Evolutionary conservation across 2,329 filamentous ascomycete genomes (phyloP), one percentile per base, ranked within the genome.

Genomic region (Aspergillus jensenii): DNA sequence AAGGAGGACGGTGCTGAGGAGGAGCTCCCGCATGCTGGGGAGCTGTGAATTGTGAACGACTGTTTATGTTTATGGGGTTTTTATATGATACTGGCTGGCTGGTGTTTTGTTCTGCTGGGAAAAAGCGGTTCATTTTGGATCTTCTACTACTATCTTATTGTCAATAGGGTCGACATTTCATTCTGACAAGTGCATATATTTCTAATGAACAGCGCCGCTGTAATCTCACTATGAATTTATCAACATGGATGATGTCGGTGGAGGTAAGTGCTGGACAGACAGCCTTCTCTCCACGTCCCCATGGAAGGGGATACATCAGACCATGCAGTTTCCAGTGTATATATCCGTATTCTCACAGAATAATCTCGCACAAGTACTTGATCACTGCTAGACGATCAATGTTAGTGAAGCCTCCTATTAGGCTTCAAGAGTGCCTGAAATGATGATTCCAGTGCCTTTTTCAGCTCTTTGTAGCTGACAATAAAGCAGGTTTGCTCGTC

Each of bases 401-500:
- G 14, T 64, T 64, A 76, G 59, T 73, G 71, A 62, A 74, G 62
- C 60, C 76, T 70, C 61, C 74, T 68, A 25, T 52, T 41, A 8
- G 74, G 72, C 65, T 81, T 81, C 62, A 80, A 64, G 56, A 87
- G 71, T 55, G 87, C 85, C 68, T 82, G 79, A 71, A 87, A 88
- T 9, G 84, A 82, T 35, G 79, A 80, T 65, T 88, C 86, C 35
- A 87, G 71, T 3, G 79, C 84, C 58, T 85, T 79, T 76, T 87
- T 96, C 61, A 99, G 76, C 74, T 98, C 95, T 73, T 91, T 90
- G 74, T 96, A 99, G 64, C 86, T 93, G 59, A 97, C 87, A 55
- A 97, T 83, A 69, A 98, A 90, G 62, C 90, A 87, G 55, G 88
- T 95, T 74, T 96, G 90, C 70, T 96, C 91, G 74, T 99, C 93